Base-by-base conservation (phyloP, 2,329 filamentous ascomycete species). In the Sarocladium strictum region DNA sequence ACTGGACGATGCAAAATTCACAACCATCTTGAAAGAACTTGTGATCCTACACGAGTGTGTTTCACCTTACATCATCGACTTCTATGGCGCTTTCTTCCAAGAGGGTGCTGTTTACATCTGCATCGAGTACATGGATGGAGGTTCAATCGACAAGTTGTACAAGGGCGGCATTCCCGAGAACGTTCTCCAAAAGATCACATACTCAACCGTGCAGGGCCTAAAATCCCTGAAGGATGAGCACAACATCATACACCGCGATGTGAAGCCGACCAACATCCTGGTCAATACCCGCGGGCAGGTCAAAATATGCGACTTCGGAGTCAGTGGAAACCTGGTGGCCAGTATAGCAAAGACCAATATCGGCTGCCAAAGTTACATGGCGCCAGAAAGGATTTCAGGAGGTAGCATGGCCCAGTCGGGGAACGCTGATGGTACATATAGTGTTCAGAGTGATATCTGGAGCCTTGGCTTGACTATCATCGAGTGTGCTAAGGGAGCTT, bases 311-410 rank as follows among this genome's bases (percentile, higher is more conserved):
- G 94, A 99, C 71, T 99, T 99, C 69, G 94, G 94, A 55, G 94
- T 99, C 54, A 95, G 89, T 61, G 94, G 94, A 53, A 99, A 99
- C 64, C 75, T 99, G 23, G 94, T 99, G 21, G 93, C 94, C 23
- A 96, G 91, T 74, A 97, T 97, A 64, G 94, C 94, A 53, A 96
- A 95, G 73, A 99, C 94, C 26, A 99, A 99, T 67, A 99, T 99
- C 64, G 94, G 94, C 37, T 99, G 94, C 65, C 94, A 99, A 72
- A 97, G 92, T 66, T 99, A 99, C 73, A 99, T 99, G 94, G 94
- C 94, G 0, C 94, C 94, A 0, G 94, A 99, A 70, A 79, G 94
- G 60, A 99, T 99, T 64, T 90, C 90, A 9, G 90, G 90, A 50
- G 91, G 92, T 55, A 87, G 87, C 21, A 84, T 91, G 64, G 84